Base-by-base conservation (phyloP, 257 asterid species). In the Anisodus acutangulus region DNA sequence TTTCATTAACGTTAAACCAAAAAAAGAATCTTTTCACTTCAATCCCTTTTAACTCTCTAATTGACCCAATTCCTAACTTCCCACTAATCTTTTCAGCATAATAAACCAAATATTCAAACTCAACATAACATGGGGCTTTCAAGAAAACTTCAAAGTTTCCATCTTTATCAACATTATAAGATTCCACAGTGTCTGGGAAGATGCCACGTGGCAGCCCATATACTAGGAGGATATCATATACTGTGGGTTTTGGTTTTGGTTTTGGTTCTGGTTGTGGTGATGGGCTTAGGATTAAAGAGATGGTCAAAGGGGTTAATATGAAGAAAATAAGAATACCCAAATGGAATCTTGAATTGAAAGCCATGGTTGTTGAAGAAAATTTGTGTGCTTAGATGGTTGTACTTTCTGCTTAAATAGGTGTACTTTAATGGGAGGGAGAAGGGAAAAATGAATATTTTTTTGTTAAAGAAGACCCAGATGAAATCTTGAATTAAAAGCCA, bases 1-100 rank as follows among this genome's bases (percentile, higher is more conserved):
- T 96, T 89, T 89, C 92, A 66, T 94, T 98, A 67, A 96, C 98
- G 85, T 93, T 90, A 74, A 96, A 94, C 99, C 99, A 96, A 53
- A 96, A 86, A n/a, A 93, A 88, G 67, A 96, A 78, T 82, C 95
- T 91, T 82, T 92, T 88, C 66, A 96, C 98, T 86, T 96, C 89
- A 84, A 95, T 93, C 49, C 98, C 99, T 85, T 96, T 85, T 76
- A 96, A 82, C 19, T 92, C 72, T 55, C 85, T 76, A 70, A 96
- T 95, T 0, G 98, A 92, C 8, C 98, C 99, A 26, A 93, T 41
- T 12, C 84, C 79, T 13, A 96, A 87, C 89, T 91, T 90, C 82
- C 99, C 99, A 12, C 95, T 88, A 41, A 96, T 95, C 88, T 86
- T 90, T 62, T 92, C 86, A 9, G 92, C 94, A 87, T 96, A 95